Base-by-base conservation (phyloP, 2,329 filamentous ascomycete species). In the Alternaria sp. region DNA sequence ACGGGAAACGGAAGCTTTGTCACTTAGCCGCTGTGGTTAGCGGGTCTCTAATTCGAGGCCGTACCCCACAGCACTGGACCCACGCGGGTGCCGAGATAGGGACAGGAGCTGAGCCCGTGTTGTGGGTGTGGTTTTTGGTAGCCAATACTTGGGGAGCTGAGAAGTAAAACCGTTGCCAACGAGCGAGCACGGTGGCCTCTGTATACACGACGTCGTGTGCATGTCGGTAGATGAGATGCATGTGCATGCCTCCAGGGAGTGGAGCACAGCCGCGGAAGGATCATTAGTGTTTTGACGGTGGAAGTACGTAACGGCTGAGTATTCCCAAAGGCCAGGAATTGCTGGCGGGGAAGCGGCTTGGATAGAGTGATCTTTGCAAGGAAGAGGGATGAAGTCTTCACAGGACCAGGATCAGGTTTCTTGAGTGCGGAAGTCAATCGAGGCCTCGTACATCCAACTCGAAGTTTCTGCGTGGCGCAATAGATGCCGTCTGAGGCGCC, bases 221-320 rank as follows among this genome's bases (percentile, higher is more conserved):
- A 58, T 46, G 37, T 41, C 10, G 45, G 51, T 59, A 59, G 56
- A 65, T 61, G 60, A 62, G 9, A 15, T 56, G 28, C 50, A 64
- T 44, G 41, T 56, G 28, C 50, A 64, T 44, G 41, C 30, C 43
- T 58, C 55, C 54, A 56, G 50, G 33, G 37, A 44, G 41, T 54
- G 56, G 51, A 51, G 37, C 55, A 57, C 53, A 33, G 33, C 49
- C 56, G 56, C 53, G 26, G 50, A 63, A 67, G 67, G 64, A 69
- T 45, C 58, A 65, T 63, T 69, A 63, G 50, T 37, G 50, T 63
- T 55, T 50, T 20, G 51, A 65, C 30, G 45, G 65, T 55, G 58
- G 26, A 49, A 50, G 57, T 61, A 66, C 53, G 57, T 59, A 65
- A 64, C 54, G 54, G 64, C 46, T 47, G 43, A 30, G 9, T 47